Base-by-base conservation (phyloP, 495 filamentous ascomycete genomes). In the Cercophora sp. region DNA sequence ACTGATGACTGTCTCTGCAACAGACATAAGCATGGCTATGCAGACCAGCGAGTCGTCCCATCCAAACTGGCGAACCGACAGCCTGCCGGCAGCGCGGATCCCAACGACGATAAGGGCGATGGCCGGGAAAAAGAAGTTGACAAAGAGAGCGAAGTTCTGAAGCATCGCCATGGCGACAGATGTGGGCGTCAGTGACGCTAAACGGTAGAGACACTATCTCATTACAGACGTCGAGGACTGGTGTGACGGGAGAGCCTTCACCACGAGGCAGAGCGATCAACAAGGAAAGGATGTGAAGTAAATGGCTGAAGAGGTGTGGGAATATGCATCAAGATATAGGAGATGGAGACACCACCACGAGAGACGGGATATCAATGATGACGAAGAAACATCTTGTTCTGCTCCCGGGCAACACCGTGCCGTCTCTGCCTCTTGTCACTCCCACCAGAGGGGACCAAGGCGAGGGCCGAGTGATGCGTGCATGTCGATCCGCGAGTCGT, bases 121-220 rank as follows among this genome's bases (percentile, higher is more conserved):
- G 13, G 67, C 62, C 9, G 75, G 66, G 39, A 80, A 79, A 41
- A 71, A 70, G 43, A 78, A 64, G 23, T 73, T 70, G 50, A 80
- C 61, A 19, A 67, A 72, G 39, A 78, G 60, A 10, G 73, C 75
- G 25, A 65, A 65, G 22, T 59, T 67, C 54, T 80, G 77, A 16
- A 70, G 65, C n/a, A 51, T 51, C 18, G 56, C 54, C 25, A 57
- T 18, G 13, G 55, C 57, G 51, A 59, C 46, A 32, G 57, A 56
- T 31, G 49, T 40, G 55, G n/a, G 60, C 60, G 60, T 63, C 54
- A 61, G 60, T 64, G 58, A 60, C 55, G 64, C 45, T 49, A 50
- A 16, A 24, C 19, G 46, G 13, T 26, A 44, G 18, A 13, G 49
- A 46, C 46, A 45, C 51, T 66, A 62, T 64, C 58, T 60, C 63